These are phyloP conservation scores for Colletotrichum spaethianum DNA, from an alignment of 2,329 filamentous ascomycete species.

Conservation along the genomic window DNA sequence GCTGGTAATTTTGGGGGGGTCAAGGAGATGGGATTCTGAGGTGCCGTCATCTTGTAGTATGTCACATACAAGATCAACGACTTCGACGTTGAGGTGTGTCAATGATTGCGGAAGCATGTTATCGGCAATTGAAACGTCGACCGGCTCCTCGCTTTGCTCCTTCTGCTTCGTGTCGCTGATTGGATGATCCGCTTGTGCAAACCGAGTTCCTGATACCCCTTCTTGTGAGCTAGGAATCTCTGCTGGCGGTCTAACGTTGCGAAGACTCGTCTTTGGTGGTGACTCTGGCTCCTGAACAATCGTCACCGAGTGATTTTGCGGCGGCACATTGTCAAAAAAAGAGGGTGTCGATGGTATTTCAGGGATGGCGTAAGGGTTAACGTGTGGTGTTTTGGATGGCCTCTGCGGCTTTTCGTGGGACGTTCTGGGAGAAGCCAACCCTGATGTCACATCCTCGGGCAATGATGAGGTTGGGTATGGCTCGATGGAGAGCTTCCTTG, in stretches of 20 bases:
- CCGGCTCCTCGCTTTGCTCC: conserved; percentile 39
- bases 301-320: conserved; percentile 39
- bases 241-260: background rate
- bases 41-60: conserved; percentile 70
- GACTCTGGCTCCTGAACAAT: conserved; percentile 37
- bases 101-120: conserved; percentile 70
- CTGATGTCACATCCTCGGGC: conserved; percentile 49
- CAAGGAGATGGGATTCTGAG: conserved; percentile 63
- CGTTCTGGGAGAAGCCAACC: conserved; percentile 50
- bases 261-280: background rate
- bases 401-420: conserved; percentile 54
- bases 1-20: conserved; percentile 47
- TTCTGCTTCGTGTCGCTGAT: background rate
- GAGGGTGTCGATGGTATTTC: conserved; percentile 54
- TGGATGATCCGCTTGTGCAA: background rate
- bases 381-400: conserved; percentile 47
- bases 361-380: conserved; percentile 49
- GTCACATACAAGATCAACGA: conserved; percentile 74
- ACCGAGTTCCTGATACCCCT: background rate
- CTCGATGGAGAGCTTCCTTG: conserved; percentile 50
- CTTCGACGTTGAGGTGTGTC: conserved; percentile 65
- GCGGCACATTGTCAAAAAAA: conserved; percentile 56
- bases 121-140: conserved; percentile 47
- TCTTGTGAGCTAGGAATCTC: background rate
- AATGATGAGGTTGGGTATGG: conserved; percentile 45